Evolutionary conservation across 2,329 filamentous ascomycete genomes (phyloP).

Genomic region (Macrophomina pseudophaseolina): DNA sequence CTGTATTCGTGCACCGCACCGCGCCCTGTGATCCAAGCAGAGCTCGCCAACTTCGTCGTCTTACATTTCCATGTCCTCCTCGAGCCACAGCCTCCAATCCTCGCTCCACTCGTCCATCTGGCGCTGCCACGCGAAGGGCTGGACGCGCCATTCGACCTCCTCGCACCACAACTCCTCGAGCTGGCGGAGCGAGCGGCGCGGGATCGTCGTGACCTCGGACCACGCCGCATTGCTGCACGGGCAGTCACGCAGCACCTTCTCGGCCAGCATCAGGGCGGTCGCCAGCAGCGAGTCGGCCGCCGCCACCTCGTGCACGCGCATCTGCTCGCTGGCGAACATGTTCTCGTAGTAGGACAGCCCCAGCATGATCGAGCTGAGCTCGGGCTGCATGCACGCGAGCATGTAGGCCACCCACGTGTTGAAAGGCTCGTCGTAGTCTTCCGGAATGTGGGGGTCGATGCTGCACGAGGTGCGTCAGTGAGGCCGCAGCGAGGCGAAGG

Average conservation of each 20-base stretch:
- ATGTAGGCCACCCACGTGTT: neutral
- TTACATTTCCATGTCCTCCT: too few species aligned
- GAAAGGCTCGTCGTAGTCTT: neutral
- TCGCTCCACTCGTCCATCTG: neutral
- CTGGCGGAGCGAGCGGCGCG: neutral
- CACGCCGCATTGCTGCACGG: neutral
- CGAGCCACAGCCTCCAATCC: neutral
- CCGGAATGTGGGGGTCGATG: neutral
- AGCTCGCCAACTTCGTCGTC: too few species aligned
- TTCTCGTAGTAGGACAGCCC: neutral
- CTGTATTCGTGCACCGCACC: too few species aligned
- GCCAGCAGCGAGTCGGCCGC: neutral
- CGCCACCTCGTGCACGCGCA: neutral
- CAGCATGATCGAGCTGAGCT: neutral
- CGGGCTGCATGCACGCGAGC: neutral
- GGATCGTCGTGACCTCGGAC: neutral
- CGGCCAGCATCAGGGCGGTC: neutral
- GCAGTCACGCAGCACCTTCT: neutral
- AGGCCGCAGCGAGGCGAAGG: neutral
- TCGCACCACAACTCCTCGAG: neutral
- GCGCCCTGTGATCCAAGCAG: too few species aligned
- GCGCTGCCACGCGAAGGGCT: neutral
- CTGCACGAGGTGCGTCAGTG: neutral
- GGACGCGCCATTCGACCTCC: neutral
- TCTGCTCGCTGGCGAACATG: neutral